phyloP scores from a whole-genome alignment of 2,329 filamentous ascomycete genomes.

The Pseudogymnoascus destructans region DNA sequence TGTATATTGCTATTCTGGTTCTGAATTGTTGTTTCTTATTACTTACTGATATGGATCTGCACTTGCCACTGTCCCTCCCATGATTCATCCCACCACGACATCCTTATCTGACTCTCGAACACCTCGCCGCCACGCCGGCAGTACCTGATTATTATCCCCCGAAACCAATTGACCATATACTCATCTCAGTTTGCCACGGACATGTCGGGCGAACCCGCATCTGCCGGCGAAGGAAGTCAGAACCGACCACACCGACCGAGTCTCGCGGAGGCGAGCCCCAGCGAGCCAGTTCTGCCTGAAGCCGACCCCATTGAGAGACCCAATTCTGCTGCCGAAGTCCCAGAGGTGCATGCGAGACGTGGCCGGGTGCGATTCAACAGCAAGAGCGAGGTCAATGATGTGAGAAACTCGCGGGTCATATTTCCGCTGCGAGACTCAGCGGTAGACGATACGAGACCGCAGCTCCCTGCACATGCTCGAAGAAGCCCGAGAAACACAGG shows the following conservation, averaged over 20 bases:
- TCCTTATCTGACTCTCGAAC: not conserved
- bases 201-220: not conserved
- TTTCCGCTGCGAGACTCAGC: conserved; percentile 19
- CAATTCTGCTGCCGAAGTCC: not conserved
- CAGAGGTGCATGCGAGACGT: not conserved
- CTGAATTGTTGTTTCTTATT: not conserved
- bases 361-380: conserved; percentile 25
- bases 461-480: conserved; percentile 20
- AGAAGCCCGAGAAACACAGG: conserved; percentile 11
- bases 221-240: not conserved
- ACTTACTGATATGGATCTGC: not conserved
- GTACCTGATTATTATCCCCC: not conserved
- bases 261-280: not conserved
- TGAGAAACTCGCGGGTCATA: conserved; percentile 19
- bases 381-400: conserved; percentile 24
- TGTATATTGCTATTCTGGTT: conserved; percentile 11
- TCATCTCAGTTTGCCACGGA: not conserved
- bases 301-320: conserved; percentile 3
- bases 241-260: not conserved
- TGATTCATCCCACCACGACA: not conserved
- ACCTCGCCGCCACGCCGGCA: not conserved
- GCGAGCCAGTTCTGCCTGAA: not conserved
- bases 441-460: not conserved
- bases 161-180: not conserved
- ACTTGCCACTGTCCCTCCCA: not conserved